Evolutionary conservation across 2,329 filamentous ascomycete species (phyloP), one percentile per base, ranked within the genome.

Genomic region (Albophoma yamanashiensis): DNA sequence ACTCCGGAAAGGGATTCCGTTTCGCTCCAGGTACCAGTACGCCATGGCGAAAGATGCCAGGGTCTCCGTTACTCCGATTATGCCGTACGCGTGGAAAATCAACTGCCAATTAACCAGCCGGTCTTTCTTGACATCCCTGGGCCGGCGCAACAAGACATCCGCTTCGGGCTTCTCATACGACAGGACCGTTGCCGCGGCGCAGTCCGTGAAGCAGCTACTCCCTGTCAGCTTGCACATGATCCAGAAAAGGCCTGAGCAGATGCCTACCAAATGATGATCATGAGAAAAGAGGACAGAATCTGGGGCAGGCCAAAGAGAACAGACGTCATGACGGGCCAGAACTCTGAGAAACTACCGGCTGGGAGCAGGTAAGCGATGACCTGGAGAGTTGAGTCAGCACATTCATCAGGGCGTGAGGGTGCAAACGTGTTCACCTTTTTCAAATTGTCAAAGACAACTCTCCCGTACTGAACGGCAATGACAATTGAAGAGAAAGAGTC

Each of bases 151-250:
- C 11, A 93, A 80, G 0, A 92, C 83, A 65, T 92, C 89, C 0
- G 87, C 86, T 71, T 93, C 89, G 1, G 89, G 88, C 55, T 85
- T 81, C 69, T 93, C 89, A 68, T 90, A 92, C 0, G 89, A 89
- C 9, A 93, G 79, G 2, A 86, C 83, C 0, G 88, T 89, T 0
- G 89, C 87, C 1, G 87, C 87, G 8, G 83, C 82, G 63, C 87
- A 90, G 69, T 93, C 89, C 15, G 89, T 92, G 72, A 92, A 90
- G 70, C 88, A 90, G 68, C 81, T 79, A 68, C 31, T 34, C 14
- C 14, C 31, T 14, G 50, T 55, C 11, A 55, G 50, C 31, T 1
- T 55, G 20, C 3, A 6, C 11, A 15, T 38, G 12, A 12, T 2
- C 4, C 31, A 36, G 17, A 25, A 36, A 14, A 31, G 15, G 3